Base-by-base conservation (phyloP, 164 flowering plant species). In the Cinnamomum chago region DNA sequence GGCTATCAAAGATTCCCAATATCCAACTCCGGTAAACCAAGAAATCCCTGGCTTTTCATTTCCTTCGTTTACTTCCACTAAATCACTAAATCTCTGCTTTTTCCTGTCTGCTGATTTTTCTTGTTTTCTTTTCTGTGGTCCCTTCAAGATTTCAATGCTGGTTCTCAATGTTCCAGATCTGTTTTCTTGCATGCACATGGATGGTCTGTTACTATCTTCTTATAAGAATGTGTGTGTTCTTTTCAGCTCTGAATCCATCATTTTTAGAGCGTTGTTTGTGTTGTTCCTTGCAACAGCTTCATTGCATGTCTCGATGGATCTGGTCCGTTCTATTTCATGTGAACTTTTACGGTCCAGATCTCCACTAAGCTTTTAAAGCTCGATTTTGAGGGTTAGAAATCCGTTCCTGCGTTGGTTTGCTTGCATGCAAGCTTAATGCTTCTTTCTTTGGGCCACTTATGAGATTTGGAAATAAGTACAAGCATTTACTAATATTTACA, bases 1-100 rank as follows among this genome's bases (percentile, higher is more conserved):
- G 86, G 90, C 77, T 86, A 81, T 76, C 82, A 79, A 76, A 83
- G 83, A 76, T 79, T 77, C 71, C 80, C 76, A 20, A 75, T 50
- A 75, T 25, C 82, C n/a, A 82, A 55, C 81, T 79, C 87, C 18
- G 88, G 86, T 84, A 83, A 73, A 50, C 52, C 27, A 18, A 35
- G 0, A 58, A 27, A 2, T 13, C 23, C 6, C 22, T 30, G 2
- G 18, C 3, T 28, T 28, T 66, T 33, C 18, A 3, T 66, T 66
- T 28, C 35, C 13, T 66, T 27, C 13, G 3, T 28, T 13, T 3
- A 13, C 13, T 28, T 2, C n/a, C n/a, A n/a, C n/a, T n/a, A n/a
- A n/a, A n/a, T n/a, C 27, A 20, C 22, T 64, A 2, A 9, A 11
- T 23, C 3, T 23, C 12, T 64, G 14, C 27, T 11, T 22, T 9